These are phyloP conservation scores for Ogataea paradorogensis DNA, from an alignment of 805 yeast species.

Conservation along the genomic window DNA sequence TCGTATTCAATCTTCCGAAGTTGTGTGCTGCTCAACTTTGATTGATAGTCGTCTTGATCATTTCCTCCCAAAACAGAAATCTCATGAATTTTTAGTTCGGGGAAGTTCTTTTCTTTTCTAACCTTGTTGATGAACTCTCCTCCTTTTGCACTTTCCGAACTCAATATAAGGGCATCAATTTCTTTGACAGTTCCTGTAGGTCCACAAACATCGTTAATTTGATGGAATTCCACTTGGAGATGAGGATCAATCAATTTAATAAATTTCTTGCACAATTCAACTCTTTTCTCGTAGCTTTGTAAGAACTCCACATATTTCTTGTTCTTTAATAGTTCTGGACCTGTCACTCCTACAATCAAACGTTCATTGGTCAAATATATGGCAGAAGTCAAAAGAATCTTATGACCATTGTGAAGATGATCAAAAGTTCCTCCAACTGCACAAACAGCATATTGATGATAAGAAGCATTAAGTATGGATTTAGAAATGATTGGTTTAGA, in stretches of 20 bases:
- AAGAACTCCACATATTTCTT: conserved; percentile 69
- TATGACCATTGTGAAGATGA: conserved; percentile 94
- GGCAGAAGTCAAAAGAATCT: conserved; percentile 72
- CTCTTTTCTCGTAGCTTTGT: conserved; percentile 56
- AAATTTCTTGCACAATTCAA: conserved; percentile 45
- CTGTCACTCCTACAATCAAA: conserved; percentile 83
- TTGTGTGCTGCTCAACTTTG: conserved; percentile 84
- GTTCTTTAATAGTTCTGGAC: conserved; percentile 63
- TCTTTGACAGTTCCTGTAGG: conserved; percentile 78
- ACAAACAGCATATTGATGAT: conserved; percentile 17
- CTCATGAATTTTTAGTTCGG: conserved; percentile 46
- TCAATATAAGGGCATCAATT: conserved; percentile 77
- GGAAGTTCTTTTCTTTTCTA: conserved; percentile 56
- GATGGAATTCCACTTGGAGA: conserved; percentile 48
- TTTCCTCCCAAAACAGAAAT: conserved; percentile 63
- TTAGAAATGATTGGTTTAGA: neutral
- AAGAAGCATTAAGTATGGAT: neutral
- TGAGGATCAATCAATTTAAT: conserved; percentile 45
- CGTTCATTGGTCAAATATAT: conserved; percentile 53
- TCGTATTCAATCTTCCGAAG: conserved; percentile 46
- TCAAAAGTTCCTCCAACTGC: conserved; percentile 98
- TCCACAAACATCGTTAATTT: conserved; percentile 85
- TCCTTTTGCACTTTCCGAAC: conserved; percentile 76
- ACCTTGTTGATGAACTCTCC: conserved; percentile 68
- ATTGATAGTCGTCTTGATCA: conserved; percentile 48